These are phyloP conservation scores for Graphilbum sp. DNA, from an alignment of 2,329 filamentous ascomycete species.

Conservation along the genomic window DNA sequence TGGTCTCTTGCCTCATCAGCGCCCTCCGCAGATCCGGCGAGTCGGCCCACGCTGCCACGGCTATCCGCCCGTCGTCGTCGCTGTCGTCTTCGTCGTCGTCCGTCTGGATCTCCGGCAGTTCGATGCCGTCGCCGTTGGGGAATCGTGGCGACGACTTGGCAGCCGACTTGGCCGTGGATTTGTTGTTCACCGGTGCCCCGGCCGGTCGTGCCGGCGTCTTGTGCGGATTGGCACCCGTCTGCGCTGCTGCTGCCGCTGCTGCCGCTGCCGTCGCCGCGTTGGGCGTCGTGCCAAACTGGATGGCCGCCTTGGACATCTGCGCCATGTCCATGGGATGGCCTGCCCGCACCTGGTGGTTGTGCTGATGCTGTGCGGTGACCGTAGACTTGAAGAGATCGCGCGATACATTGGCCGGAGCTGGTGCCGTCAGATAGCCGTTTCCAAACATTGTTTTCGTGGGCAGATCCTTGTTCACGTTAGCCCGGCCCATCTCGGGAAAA, in stretches of 20 bases:
- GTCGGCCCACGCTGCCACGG: conserved; percentile 71
- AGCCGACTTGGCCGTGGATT: conserved; percentile 43
- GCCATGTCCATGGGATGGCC: conserved; percentile 65
- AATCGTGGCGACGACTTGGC: conserved; percentile 65
- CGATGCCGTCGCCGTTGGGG: conserved; percentile 76
- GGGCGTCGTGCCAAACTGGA: conserved; percentile 77
- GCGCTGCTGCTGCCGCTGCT: background rate
- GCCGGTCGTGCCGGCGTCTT: conserved; percentile 53
- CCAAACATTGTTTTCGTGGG: conserved; percentile 43
- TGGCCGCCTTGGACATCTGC: conserved; percentile 76
- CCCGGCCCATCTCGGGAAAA: too few species aligned
- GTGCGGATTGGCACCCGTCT: conserved; percentile 18
- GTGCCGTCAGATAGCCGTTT: conserved; percentile 43
- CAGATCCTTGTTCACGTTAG: too few species aligned
- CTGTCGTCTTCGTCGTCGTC: conserved; percentile 68
- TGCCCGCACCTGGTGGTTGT: conserved; percentile 43
- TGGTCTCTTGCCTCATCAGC: conserved; percentile 64
- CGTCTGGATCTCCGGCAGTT: conserved; percentile 87
- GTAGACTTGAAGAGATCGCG: conserved; percentile 49
- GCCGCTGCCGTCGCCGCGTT: conserved; percentile 17
- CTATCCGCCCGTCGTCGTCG: conserved; percentile 32
- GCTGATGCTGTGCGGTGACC: conserved; percentile 49
- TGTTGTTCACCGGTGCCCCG: conserved; percentile 20
- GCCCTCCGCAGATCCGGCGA: conserved; percentile 65
- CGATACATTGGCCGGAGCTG: conserved; percentile 36